Evolutionary conservation across 73 alveolate genomes (phyloP).

Genomic region (Paramecium octaurelia): DNA sequence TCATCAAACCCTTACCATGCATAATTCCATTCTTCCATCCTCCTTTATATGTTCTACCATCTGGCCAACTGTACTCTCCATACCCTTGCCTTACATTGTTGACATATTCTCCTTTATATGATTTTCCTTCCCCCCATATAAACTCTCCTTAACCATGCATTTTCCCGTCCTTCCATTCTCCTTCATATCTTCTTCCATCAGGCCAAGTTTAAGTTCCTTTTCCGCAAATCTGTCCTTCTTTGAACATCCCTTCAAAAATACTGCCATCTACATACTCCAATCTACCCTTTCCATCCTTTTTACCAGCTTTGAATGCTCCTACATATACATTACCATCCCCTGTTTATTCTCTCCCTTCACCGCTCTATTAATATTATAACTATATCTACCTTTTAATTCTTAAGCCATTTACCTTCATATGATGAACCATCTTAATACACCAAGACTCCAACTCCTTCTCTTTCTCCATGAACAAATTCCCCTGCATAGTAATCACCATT

Average conservation of each 20-base stretch:
- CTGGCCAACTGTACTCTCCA: constrained; percentile 81
- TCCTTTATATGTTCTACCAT: constrained; percentile 74
- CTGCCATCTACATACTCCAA: constrained; percentile 60
- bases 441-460: constrained; percentile 76
- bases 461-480: constrained; percentile 65
- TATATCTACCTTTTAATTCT: background rate
- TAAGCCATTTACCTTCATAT: constrained; percentile 4
- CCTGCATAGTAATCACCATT: constrained; percentile 69
- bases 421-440: constrained; percentile 58
- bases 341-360: constrained; percentile 2
- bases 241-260: constrained; percentile 56
- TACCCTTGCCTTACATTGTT: constrained; percentile 74
- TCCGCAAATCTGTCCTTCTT: constrained; percentile 74
- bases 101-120: constrained; percentile 73
- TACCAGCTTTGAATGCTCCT: background rate
- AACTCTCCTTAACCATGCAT: constrained; percentile 79
- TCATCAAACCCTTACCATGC: constrained; percentile 68
- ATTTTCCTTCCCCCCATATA: constrained; percentile 74
- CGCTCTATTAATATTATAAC: background rate
- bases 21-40: constrained; percentile 67
- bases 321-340: background rate
- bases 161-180: constrained; percentile 75
- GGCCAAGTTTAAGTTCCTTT: constrained; percentile 76
- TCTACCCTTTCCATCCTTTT: constrained; percentile 52
- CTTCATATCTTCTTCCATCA: constrained; percentile 78